Evolutionary conservation across 1,139 yeast genomes (phyloP), one percentile per base, ranked within the genome.

Genomic region (Scheffersomyces stambukii): DNA sequence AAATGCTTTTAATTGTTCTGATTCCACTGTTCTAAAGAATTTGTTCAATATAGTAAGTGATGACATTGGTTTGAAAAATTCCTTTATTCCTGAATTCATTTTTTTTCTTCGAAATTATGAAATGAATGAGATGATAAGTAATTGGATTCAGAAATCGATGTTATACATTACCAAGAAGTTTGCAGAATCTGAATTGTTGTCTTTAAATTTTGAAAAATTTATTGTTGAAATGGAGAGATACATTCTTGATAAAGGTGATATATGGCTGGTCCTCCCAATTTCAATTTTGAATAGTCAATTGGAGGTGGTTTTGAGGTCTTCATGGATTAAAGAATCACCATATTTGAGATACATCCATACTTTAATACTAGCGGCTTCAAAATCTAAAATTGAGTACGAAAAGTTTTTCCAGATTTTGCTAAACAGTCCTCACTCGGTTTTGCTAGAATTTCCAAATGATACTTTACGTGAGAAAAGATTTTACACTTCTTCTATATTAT

Each of bases 401-500:
- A 81, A 69, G 44, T 55, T 78, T 24, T 54, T 85, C n/a, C 94
- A 84, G 44, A 67, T 83, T 6, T 60, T 81, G 26, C 43, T 81
- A 12, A 75, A 73, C 44, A 78, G 77, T 42, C 70, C 66, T 2
- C 29, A 35, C 13, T 49, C 50, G 9, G 40, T 47, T 0, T 57
- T 76, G 31, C 42, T 41, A 8, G 45, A 43, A 11, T 35, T 54
- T 2, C 63, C 67, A 3, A 34, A 35, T 1, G 27, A 29, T 0
- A 34, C 41, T 0, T 53, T 47, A 19, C 30, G 47, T 0, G 48
- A 50, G 19, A 25, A 43, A 0, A 58, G 73, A 26, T 73, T 57
- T 36, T 56, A 64, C 31, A 56, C 77, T 0, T 58, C 76, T 3
- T 40, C 73, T 27, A 36, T 73, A 3, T 41, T 80, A 5, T 58